A percentile compares a stretch with the other conserved stretches of the same genome.
Evolutionary conservation across 352 stramenopile genomes (phyloP).

Genomic region (Phytophthora fragariae): DNA sequence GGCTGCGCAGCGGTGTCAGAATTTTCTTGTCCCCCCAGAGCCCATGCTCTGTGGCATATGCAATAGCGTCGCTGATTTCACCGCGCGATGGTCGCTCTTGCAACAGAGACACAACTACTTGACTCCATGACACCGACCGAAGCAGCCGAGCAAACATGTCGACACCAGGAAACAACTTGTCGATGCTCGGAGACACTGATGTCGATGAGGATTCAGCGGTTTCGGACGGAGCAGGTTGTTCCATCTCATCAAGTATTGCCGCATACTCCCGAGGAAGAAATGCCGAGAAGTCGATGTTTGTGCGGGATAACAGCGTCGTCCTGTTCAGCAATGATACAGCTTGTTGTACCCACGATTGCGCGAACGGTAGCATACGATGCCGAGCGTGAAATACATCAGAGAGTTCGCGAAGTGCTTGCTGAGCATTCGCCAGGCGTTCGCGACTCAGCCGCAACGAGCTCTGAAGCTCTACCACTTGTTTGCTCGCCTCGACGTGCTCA

Average conservation of each 20-base stretch:
- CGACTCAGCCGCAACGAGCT: constrained; percentile 70
- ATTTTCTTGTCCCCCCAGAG: constrained; percentile 83
- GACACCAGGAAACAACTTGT: constrained; percentile 78
- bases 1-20: constrained; percentile 63
- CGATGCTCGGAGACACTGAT: constrained; percentile 41
- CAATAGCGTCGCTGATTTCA: constrained; percentile 63
- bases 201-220: constrained; percentile 1
- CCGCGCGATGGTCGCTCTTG: constrained; percentile 80
- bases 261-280: constrained; percentile 65
- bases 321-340: constrained; percentile 65
- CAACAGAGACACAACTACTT: constrained; percentile 76
- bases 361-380: constrained; percentile 62
- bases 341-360: constrained; percentile 64
- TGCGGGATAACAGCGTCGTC: constrained; percentile 45
- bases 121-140: constrained; percentile 72
- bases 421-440: constrained; percentile 63
- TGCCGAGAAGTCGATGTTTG: constrained; percentile 30
- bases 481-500: constrained; percentile 74
- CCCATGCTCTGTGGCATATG: constrained; percentile 64
- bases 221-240: constrained; percentile 16
- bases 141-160: constrained; percentile 70
- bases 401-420: constrained; percentile 64
- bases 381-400: constrained; percentile 73
- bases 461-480: constrained; percentile 72
- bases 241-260: constrained; percentile 47